A percentile compares a stretch with the other conserved stretches of the same genome.
Evolutionary conservation across 768 basidiomycete species (phyloP).

Genomic region (Russula griseocarnosa): DNA sequence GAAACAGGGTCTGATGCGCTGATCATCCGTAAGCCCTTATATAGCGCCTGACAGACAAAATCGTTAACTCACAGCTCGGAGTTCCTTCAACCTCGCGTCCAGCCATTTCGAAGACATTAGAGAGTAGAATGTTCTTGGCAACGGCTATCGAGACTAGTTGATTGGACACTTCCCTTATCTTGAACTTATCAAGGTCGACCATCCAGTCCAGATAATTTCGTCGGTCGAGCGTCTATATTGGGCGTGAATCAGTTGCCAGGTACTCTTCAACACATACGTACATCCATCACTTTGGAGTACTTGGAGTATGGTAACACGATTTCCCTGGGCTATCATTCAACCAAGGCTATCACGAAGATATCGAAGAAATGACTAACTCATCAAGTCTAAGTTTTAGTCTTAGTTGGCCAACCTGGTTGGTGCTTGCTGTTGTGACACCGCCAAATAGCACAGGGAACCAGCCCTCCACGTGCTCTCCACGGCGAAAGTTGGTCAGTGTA

Average conservation of each 20-base stretch:
- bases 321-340: slow-evolving; percentile 47
- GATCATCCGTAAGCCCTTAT: slow-evolving; percentile 15
- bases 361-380: slow-evolving; percentile 51
- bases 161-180: slow-evolving; percentile 57
- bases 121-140: slow-evolving; percentile 58
- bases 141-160: slow-evolving; percentile 67
- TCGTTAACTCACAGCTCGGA: slow-evolving; percentile 50
- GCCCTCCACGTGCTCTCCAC: slow-evolving; percentile 72
- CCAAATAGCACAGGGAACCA: slow-evolving; percentile 74
- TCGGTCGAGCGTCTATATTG: slow-evolving; percentile 46
- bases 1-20: slow-evolving; percentile 78
- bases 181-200: slow-evolving; percentile 63
- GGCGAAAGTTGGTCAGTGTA: slow-evolving; percentile 63
- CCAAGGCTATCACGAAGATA: not conserved
- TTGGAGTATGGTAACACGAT: slow-evolving; percentile 67
- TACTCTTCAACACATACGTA: slow-evolving; percentile 34
- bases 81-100: slow-evolving; percentile 67
- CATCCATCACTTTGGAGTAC: slow-evolving; percentile 60
- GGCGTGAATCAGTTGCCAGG: slow-evolving; percentile 13
- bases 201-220: slow-evolving; percentile 75
- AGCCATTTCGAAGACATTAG: slow-evolving; percentile 67
- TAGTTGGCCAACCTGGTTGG: slow-evolving; percentile 73
- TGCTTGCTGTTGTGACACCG: slow-evolving; percentile 45
- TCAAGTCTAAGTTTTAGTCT: slow-evolving; percentile 68
- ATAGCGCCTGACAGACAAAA: not conserved